A percentile compares a stretch with the other conserved stretches of the same genome.
These are phyloP conservation scores for Fraxinus dipetala DNA, from an alignment of 305 asterid genomes.

Conservation along the genomic window DNA sequence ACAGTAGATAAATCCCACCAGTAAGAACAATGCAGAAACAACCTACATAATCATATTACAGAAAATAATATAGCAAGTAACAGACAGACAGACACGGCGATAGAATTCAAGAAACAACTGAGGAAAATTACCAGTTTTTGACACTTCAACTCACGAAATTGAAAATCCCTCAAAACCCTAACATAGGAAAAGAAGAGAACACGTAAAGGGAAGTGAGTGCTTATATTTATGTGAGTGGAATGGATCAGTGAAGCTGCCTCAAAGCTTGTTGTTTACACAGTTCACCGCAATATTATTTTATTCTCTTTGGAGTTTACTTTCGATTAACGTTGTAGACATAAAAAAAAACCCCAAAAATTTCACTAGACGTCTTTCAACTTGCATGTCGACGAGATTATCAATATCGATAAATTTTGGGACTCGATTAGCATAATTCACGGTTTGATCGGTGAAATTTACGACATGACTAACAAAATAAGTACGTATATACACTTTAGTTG, in stretches of 20 bases:
- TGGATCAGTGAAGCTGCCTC: constrained; percentile 24
- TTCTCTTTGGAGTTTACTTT: not conserved
- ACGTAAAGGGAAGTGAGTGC: constrained; percentile 11
- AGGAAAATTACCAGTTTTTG: constrained; percentile 30
- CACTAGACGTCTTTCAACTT: not conserved
- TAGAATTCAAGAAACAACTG: constrained; percentile 18
- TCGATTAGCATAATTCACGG: not conserved
- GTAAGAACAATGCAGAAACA: constrained; percentile 1
- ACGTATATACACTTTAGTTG: not conserved
- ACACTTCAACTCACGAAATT: constrained; percentile 24
- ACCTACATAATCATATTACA: constrained; percentile 7
- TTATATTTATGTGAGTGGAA: constrained; percentile 15
- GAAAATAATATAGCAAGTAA: constrained; percentile 9
- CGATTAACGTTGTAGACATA: not conserved
- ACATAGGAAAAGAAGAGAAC: not conserved
- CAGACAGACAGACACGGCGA: not conserved
- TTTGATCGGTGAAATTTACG: not conserved
- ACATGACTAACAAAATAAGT: not conserved
- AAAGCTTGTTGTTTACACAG: constrained; percentile 30
- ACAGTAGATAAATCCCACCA: constrained; percentile 15
- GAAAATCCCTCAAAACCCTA: not conserved
- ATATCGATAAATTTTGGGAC: not conserved
- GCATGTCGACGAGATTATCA: not conserved
- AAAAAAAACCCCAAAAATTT: not conserved
- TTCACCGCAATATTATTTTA: constrained; percentile 17